Evolutionary conservation across 352 stramenopile genomes (phyloP).

Genomic region (Globisporangium echinulatum): DNA sequence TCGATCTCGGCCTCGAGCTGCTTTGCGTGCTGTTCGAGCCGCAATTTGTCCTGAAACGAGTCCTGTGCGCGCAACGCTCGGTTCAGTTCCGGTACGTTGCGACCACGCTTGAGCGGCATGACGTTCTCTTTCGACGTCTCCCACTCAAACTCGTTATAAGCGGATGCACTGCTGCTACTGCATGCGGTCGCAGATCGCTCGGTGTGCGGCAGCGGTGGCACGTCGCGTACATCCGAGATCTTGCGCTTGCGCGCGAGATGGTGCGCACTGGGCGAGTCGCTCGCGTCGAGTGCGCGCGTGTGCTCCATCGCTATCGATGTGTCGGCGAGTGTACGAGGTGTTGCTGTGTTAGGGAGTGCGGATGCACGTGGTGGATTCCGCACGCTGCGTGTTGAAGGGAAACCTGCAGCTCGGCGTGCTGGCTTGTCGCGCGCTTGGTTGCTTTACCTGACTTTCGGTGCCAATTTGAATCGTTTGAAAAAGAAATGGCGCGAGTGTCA

Average conservation of each 20-base stretch:
- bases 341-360: conserved; percentile 6
- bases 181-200: neutral
- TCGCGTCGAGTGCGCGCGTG: conserved; percentile 16
- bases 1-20: conserved; percentile 39
- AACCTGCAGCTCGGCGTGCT: neutral
- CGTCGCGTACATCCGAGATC: conserved; percentile 22
- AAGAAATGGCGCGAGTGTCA: too few species aligned
- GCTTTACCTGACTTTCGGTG: too few species aligned
- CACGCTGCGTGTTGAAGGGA: conserved; percentile 14
- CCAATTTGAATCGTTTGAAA: too few species aligned
- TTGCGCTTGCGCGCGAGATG: conserved; percentile 26
- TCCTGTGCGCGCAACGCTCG: conserved; percentile 52
- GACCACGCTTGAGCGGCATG: conserved; percentile 73
- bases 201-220: conserved; percentile 2
- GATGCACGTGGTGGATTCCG: conserved; percentile 13
- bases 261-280: neutral
- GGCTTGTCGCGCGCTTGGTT: too few species aligned
- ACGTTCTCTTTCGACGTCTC: conserved; percentile 86
- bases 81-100: conserved; percentile 78
- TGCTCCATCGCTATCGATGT: conserved; percentile 3
- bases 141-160: conserved; percentile 61
- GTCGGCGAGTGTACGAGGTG: neutral
- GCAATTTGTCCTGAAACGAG: conserved; percentile 55
- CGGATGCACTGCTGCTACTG: neutral
- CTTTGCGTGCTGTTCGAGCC: conserved; percentile 46